Conservation (phyloP, 768 basidiomycete species). For the Naganishia friedmannii region DNA sequence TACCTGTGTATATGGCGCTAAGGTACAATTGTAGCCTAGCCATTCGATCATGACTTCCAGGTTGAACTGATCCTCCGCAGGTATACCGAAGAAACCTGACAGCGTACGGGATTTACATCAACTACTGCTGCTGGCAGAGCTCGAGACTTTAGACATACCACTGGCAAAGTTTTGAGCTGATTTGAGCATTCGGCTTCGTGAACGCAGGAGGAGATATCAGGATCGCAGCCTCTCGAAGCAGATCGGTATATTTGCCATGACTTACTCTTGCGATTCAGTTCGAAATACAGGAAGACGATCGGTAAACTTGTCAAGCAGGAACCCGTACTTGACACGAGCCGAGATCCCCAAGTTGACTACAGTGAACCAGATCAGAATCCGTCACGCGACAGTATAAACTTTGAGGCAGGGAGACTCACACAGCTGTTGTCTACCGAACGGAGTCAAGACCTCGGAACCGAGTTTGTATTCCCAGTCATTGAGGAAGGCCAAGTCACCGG, state of each 20-base stretch:
- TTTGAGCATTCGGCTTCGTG: conserved; percentile 59
- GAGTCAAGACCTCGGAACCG: conserved; percentile 80
- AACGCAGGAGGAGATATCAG: neutral
- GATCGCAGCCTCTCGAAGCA: neutral
- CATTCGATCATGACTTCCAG: conserved; percentile 73
- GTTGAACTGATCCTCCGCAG: conserved; percentile 65
- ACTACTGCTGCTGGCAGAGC: neutral
- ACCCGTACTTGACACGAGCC: conserved; percentile 69
- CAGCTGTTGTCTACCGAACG: conserved; percentile 81
- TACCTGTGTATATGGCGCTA: conserved; percentile 74
- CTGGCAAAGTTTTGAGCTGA: conserved; percentile 57
- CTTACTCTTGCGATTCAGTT: conserved; percentile 66
- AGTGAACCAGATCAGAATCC: neutral
- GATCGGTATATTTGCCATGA: neutral
- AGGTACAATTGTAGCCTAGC: conserved; percentile 71
- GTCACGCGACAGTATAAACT: neutral
- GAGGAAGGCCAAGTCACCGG: conserved; percentile 68
- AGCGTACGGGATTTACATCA: neutral
- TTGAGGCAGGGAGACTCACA: conserved; percentile 50
- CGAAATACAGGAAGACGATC: conserved; percentile 70
- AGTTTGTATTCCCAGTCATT: conserved; percentile 84
- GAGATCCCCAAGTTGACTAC: conserved; percentile 66
- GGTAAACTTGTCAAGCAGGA: conserved; percentile 70
- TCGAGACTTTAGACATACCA: conserved; percentile 51
- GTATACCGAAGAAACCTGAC: conserved; percentile 70